These are phyloP conservation scores for Plenodomus lindquistii DNA, from an alignment of 2,329 filamentous ascomycete species.

Conservation along the genomic window DNA sequence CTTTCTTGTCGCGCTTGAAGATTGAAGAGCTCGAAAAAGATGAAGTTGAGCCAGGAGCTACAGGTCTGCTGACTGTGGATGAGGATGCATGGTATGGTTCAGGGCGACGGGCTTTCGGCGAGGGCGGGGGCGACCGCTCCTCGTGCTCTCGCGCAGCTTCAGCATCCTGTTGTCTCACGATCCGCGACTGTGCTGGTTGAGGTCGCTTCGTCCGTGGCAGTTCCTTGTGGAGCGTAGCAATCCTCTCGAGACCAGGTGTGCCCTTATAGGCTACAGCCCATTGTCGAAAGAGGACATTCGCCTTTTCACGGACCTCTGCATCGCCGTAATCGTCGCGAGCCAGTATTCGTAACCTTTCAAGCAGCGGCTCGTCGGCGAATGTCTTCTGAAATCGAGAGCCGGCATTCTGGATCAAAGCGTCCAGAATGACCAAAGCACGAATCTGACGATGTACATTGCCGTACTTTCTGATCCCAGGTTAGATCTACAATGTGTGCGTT, in stretches of 20 bases:
- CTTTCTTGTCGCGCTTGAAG: conserved; percentile 57
- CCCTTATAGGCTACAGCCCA: conserved; percentile 85
- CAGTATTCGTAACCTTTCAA: conserved; percentile 87
- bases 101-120: conserved; percentile 26
- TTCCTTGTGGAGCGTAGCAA: conserved; percentile 77
- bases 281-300: conserved; percentile 79
- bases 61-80: conserved; percentile 31
- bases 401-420: conserved; percentile 93
- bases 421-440: conserved; percentile 82
- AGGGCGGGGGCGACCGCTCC: conserved; percentile 45
- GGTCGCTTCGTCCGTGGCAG: conserved; percentile 66
- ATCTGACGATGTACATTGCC: conserved; percentile 92
- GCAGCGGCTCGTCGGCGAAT: conserved; percentile 87
- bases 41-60: conserved; percentile 30
- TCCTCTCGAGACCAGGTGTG: conserved; percentile 76
- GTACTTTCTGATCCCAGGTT: conserved; percentile 70
- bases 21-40: conserved; percentile 56
- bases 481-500: conserved; percentile 5
- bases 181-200: conserved; percentile 73
- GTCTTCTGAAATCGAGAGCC: conserved; percentile 82
- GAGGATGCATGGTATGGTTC: conserved; percentile 34
- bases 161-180: conserved; percentile 77
- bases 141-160: conserved; percentile 72
- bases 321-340: conserved; percentile 85
- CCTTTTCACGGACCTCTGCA: conserved; percentile 83